Evolutionary conservation across 306 rosid genomes (phyloP).

Genomic region (Quercus mongolica): DNA sequence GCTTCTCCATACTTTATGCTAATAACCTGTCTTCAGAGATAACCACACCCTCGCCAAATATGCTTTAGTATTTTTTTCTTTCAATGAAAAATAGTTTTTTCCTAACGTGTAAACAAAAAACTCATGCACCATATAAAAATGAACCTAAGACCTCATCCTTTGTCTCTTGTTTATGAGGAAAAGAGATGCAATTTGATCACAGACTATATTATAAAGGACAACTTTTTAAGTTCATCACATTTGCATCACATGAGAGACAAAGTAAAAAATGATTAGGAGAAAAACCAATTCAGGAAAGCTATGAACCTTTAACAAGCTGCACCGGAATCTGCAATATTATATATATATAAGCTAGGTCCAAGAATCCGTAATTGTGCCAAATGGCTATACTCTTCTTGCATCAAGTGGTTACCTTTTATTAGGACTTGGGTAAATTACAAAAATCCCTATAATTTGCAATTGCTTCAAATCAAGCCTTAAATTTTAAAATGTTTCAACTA

Average conservation of each 20-base stretch:
- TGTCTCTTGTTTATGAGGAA: not conserved
- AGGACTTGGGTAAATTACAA: too few species aligned
- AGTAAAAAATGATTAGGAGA: conserved; percentile 1
- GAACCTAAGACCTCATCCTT: not conserved
- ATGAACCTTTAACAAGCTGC: not conserved
- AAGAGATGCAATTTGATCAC: not conserved
- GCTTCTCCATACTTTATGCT: too few species aligned
- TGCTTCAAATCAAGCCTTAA: too few species aligned
- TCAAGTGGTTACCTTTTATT: too few species aligned
- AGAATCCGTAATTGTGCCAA: too few species aligned
- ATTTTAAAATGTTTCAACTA: too few species aligned
- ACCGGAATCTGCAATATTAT: not conserved
- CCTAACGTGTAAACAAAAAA: not conserved
- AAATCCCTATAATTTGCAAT: too few species aligned
- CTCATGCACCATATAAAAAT: not conserved
- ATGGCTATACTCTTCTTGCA: too few species aligned
- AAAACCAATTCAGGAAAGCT: conserved; percentile 3
- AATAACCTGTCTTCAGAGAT: too few species aligned
- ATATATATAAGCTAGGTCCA: too few species aligned
- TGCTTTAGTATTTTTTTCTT: not conserved
- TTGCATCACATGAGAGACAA: not conserved
- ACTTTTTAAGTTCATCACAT: not conserved
- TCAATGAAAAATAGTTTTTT: not conserved
- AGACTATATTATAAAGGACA: not conserved
- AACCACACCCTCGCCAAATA: not conserved